Conservation (phyloP, 2,329 filamentous ascomycete species). For the Herpomyces periplanetae region DNA sequence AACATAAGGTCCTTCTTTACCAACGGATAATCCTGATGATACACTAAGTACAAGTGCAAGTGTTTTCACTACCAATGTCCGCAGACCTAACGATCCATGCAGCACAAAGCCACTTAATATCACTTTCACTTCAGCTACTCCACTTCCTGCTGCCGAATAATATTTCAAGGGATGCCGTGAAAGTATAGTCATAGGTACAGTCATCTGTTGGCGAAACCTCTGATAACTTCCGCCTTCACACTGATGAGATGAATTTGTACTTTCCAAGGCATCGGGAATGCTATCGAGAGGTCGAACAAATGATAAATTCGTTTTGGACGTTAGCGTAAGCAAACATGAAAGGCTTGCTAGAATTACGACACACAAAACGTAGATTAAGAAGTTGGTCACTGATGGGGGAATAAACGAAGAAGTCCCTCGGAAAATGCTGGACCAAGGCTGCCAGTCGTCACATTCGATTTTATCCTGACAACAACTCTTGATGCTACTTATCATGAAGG, state of each 20-base stretch:
- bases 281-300: too few species aligned
- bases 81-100: conserved; percentile 66
- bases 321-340: conserved; percentile 41
- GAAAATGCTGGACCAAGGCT: conserved; percentile 20
- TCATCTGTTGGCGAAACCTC: conserved; percentile 6
- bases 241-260: conserved; percentile 9
- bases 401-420: conserved; percentile 11
- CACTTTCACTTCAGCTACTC: conserved; percentile 83
- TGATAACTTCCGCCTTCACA: too few species aligned
- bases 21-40: conserved; percentile 60
- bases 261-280: conserved; percentile 41
- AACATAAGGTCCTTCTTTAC: conserved; percentile 87
- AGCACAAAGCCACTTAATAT: conserved; percentile 92
- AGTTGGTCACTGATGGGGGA: conserved; percentile 38
- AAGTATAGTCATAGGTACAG: conserved; percentile 7
- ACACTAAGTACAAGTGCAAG: conserved; percentile 50
- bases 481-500: conserved; percentile 12
- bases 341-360: conserved; percentile 26
- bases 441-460: conserved; percentile 17
- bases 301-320: conserved; percentile 75
- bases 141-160: conserved; percentile 77
- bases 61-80: conserved; percentile 54
- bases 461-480: conserved; percentile 20
- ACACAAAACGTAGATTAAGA: conserved; percentile 26
- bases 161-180: conserved; percentile 37